These are phyloP conservation scores for Hylodesmum podocarpum DNA, from an alignment of 306 rosid species.

Conservation along the genomic window DNA sequence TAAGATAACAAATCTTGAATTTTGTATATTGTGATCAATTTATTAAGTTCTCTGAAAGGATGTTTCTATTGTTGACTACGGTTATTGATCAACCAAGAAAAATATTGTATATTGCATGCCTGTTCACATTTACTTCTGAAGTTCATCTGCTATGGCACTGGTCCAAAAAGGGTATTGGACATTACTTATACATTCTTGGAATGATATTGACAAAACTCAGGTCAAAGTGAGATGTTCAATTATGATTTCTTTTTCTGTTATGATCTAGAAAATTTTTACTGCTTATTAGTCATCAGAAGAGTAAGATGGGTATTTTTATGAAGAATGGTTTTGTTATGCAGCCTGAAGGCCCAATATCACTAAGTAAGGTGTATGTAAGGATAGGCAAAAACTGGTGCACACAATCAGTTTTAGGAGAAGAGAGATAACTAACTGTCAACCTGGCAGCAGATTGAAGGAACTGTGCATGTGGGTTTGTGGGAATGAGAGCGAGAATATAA, in stretches of 20 bases:
- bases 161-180: background rate
- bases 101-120: background rate
- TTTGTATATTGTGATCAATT: background rate
- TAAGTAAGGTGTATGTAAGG: background rate
- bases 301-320: background rate
- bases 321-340: background rate
- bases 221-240: slow-evolving; percentile 15
- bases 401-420: background rate
- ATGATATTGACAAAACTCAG: slow-evolving; percentile 13
- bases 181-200: background rate
- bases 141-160: slow-evolving; percentile 14
- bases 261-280: background rate
- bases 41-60: background rate
- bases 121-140: background rate
- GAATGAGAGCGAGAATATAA: background rate
- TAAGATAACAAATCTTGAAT: background rate
- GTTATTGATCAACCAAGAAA: background rate
- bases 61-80: slow-evolving; percentile 10
- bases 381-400: background rate
- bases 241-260: background rate
- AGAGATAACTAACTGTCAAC: no score
- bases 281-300: background rate
- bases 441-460: no score
- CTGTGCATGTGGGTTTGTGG: no score
- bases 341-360: background rate